These are phyloP conservation scores for Phaeosphaeriaceae sp. DNA, from an alignment of 2,329 filamentous ascomycete genomes.

Conservation along the genomic window DNA sequence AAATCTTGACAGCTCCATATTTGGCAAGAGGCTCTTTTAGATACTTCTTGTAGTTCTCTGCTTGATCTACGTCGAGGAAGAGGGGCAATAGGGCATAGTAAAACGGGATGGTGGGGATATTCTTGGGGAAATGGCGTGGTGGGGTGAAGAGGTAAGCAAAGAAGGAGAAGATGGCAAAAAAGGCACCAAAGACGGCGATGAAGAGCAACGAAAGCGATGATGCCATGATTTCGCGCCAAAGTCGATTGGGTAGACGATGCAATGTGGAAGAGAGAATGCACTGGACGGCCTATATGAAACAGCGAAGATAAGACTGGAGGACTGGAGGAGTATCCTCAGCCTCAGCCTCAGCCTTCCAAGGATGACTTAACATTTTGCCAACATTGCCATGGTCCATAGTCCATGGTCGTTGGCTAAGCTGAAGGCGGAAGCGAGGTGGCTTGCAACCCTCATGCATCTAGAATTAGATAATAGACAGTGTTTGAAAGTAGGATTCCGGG, in stretches of 20 bases:
- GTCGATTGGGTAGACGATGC: conserved; percentile 4
- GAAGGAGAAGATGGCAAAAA: conserved; percentile 28
- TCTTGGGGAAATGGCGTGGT: conserved; percentile 37
- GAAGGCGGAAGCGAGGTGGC: conserved; percentile 14
- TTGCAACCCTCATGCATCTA: conserved; percentile 9
- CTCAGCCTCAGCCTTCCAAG: conserved; percentile 20
- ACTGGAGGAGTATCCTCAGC: neutral
- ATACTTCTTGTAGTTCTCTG: conserved; percentile 50
- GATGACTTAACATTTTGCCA: too few species aligned
- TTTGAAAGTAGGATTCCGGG: conserved; percentile 19
- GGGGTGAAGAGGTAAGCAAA: conserved; percentile 34
- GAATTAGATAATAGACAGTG: conserved; percentile 29
- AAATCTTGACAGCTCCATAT: conserved; percentile 57
- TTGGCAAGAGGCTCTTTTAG: conserved; percentile 48
- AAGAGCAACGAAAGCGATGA: conserved; percentile 33
- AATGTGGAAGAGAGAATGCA: conserved; percentile 8
- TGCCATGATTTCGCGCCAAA: conserved; percentile 20
- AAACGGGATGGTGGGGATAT: conserved; percentile 54
- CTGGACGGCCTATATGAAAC: conserved; percentile 23
- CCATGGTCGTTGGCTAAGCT: conserved; percentile 14
- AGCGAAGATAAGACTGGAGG: conserved; percentile 5
- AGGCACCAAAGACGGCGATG: conserved; percentile 20
- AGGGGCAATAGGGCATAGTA: conserved; percentile 54
- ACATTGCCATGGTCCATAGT: too few species aligned
- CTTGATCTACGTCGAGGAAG: conserved; percentile 53